phyloP scores from a whole-genome alignment of 345 rosid species.

The Pistacia atlantica region DNA sequence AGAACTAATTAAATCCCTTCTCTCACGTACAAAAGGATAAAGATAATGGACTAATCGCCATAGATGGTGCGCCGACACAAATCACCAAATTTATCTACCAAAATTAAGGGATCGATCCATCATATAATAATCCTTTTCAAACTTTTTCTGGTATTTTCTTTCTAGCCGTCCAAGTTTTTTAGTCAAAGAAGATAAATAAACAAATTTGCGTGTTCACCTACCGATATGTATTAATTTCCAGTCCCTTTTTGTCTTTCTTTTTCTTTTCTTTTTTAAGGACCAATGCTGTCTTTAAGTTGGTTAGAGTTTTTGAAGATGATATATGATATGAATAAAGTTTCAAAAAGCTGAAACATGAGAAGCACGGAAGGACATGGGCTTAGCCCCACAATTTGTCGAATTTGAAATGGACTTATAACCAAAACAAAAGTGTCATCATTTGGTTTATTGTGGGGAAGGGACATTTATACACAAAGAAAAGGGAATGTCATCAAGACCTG shows the following conservation, averaged over 20 bases:
- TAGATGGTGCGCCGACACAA: conserved; percentile 21
- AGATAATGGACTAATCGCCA: background rate
- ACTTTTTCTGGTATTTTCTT: conserved; percentile 9
- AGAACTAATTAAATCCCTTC: no score
- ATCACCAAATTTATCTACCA: conserved; percentile 9
- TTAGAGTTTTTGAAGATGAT: background rate
- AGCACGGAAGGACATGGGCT: background rate
- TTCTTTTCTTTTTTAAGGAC: no score
- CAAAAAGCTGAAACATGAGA: conserved; percentile 5
- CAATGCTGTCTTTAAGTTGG: background rate
- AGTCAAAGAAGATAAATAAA: conserved; percentile 12
- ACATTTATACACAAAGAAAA: background rate
- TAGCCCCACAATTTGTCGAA: conserved; percentile 18
- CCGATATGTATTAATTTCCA: background rate
- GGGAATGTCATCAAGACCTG: background rate
- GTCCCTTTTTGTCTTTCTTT: background rate
- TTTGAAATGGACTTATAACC: conserved; percentile 31
- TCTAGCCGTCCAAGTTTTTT: conserved; percentile 28
- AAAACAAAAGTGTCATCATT: conserved; percentile 37
- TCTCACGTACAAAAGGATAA: no score
- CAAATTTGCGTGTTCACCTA: background rate
- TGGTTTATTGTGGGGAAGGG: conserved; percentile 27
- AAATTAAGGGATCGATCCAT: background rate
- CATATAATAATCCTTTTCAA: conserved; percentile 13
- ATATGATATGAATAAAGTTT: background rate